Percentiles rank a stretch among this genome's conserved stretches.
Evolutionary conservation across 768 basidiomycete genomes (phyloP).

Genomic region (Lentinula edodes): DNA sequence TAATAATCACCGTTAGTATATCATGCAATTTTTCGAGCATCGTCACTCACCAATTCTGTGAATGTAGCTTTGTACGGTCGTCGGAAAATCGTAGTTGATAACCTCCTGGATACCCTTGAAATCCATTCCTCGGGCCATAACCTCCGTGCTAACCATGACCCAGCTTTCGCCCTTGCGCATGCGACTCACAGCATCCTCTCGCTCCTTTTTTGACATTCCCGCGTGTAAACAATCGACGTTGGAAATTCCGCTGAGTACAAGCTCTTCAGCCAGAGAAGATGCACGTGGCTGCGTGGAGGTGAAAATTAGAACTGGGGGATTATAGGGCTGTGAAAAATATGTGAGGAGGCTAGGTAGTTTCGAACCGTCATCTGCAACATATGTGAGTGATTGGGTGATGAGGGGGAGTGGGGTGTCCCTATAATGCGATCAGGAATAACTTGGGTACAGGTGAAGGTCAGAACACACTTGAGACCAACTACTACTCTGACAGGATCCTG

Average conservation of each 20-base stretch:
- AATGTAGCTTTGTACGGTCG: conserved; percentile 90
- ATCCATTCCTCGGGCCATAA: conserved; percentile 98
- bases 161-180: conserved; percentile 91
- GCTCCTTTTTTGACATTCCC: conserved; percentile 79
- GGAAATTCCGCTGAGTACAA: conserved; percentile 69
- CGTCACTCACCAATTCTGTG: conserved; percentile 78
- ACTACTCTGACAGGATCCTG: conserved; percentile 86
- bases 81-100: conserved; percentile 97
- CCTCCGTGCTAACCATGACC: conserved; percentile 95
- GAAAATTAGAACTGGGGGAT: conserved; percentile 89
- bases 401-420: conserved; percentile 93
- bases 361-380: conserved; percentile 91
- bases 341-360: conserved; percentile 86
- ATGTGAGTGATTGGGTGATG: conserved; percentile 84
- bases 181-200: conserved; percentile 76
- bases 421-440: conserved; percentile 1
- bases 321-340: conserved; percentile 76
- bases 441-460: not conserved
- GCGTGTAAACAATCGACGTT: conserved; percentile 92
- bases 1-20: conserved; percentile 5
- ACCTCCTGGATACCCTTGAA: conserved; percentile 93
- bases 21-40: not conserved
- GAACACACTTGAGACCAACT: conserved; percentile 88
- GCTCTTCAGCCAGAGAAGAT: conserved; percentile 72
- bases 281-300: conserved; percentile 86